These are phyloP conservation scores for Westerdykella sp. DNA, from an alignment of 2,329 filamentous ascomycete species.

Conservation along the genomic window DNA sequence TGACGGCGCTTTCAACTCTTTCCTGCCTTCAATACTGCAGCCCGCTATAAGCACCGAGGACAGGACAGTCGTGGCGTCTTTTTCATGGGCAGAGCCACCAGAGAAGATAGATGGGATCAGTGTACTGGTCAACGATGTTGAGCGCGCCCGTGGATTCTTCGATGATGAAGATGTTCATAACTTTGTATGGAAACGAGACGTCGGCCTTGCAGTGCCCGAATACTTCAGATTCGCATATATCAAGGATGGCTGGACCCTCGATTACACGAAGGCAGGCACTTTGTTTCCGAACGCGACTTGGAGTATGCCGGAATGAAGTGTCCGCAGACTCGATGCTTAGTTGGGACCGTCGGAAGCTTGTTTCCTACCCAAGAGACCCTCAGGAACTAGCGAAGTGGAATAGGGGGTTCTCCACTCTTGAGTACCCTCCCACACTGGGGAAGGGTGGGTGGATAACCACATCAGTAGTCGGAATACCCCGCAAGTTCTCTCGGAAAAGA, in stretches of 20 bases:
- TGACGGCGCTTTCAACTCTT: slow-evolving; percentile 47
- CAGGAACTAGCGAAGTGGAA: no score
- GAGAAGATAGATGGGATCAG: slow-evolving; percentile 62
- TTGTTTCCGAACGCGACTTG: slow-evolving; percentile 25
- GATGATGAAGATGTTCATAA: slow-evolving; percentile 10
- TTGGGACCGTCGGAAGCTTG: not conserved
- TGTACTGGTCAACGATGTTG: slow-evolving; percentile 78
- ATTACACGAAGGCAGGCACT: slow-evolving; percentile 28
- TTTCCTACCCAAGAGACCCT: not conserved
- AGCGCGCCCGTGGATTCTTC: slow-evolving; percentile 45
- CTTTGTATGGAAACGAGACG: slow-evolving; percentile 40
- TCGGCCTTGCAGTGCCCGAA: slow-evolving; percentile 17
- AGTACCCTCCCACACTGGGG: not conserved
- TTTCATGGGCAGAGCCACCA: slow-evolving; percentile 49
- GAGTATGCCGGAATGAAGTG: slow-evolving; percentile 4
- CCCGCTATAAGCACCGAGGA: slow-evolving; percentile 25
- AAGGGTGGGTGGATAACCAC: not conserved
- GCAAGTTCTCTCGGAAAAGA: not conserved
- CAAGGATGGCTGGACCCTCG: slow-evolving; percentile 20
- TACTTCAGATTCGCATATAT: slow-evolving; percentile 35
- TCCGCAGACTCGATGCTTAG: not conserved
- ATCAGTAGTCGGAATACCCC: not conserved
- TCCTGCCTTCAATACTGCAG: slow-evolving; percentile 46
- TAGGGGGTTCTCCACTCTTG: not conserved
- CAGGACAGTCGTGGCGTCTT: slow-evolving; percentile 50